Conservation (phyloP, 2,329 filamentous ascomycete genomes). For the Ophiocordyceps unilateralis region DNA sequence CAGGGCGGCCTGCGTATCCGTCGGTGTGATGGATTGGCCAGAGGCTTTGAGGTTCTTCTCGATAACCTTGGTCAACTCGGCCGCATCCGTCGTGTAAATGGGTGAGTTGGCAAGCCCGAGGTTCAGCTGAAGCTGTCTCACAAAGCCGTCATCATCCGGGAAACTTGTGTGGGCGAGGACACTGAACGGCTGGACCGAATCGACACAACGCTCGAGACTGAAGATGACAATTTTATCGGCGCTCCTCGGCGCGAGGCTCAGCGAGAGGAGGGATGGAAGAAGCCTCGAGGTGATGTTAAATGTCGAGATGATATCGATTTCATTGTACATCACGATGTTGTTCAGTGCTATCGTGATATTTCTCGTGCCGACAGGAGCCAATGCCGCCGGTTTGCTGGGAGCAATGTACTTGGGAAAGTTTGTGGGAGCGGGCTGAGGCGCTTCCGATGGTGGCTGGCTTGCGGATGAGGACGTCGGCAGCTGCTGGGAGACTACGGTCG, state of each 20-base stretch:
- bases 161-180: constrained; percentile 56
- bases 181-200: constrained; percentile 49
- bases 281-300: not conserved
- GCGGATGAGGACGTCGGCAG: constrained; percentile 10
- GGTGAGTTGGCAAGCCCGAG: constrained; percentile 54
- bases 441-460: constrained; percentile 19
- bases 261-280: not conserved
- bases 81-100: constrained; percentile 37
- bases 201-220: constrained; percentile 62
- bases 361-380: constrained; percentile 44
- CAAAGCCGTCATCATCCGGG: constrained; percentile 38
- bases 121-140: constrained; percentile 50
- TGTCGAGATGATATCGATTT: constrained; percentile 35
- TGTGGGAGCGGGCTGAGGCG: constrained; percentile 39
- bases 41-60: not conserved
- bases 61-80: not conserved
- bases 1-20: constrained; percentile 17
- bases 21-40: not conserved
- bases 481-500: not conserved
- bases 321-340: constrained; percentile 50
- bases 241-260: not conserved
- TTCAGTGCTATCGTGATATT: constrained; percentile 14
- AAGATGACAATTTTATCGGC: constrained; percentile 44
- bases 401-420: constrained; percentile 59
- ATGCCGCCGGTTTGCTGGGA: constrained; percentile 38